phyloP scores from a whole-genome alignment of 805 yeast species.

The Kodamaea neixiangensis region DNA sequence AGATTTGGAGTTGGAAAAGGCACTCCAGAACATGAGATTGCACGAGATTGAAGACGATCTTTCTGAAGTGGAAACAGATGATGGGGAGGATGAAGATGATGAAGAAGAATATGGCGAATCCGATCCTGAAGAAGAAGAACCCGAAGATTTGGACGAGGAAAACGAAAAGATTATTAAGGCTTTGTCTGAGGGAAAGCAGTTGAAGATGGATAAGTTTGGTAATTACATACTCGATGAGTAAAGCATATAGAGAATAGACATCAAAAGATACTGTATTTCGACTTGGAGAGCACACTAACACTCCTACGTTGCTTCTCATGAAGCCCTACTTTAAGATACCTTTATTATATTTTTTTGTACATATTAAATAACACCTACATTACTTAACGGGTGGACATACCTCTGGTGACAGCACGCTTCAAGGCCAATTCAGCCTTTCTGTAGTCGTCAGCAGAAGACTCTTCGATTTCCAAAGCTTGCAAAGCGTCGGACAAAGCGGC shows the following conservation, averaged over 20 bases:
- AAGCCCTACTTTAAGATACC: not conserved
- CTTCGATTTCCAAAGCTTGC: constrained; percentile 97
- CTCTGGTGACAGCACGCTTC: constrained; percentile 99
- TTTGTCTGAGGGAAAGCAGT: constrained; percentile 59
- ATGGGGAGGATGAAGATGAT: constrained; percentile 32
- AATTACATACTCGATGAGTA: constrained; percentile 67
- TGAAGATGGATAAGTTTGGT: constrained; percentile 81
- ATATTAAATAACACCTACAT: constrained; percentile 13
- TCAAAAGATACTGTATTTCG: too few species aligned
- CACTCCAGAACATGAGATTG: constrained; percentile 67
- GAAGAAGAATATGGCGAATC: constrained; percentile 36
- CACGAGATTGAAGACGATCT: constrained; percentile 26
- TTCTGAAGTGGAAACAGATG: constrained; percentile 22
- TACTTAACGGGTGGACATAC: constrained; percentile 90
- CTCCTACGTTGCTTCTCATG: not conserved
- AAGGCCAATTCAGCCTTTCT: constrained; percentile 99
- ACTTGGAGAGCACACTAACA: not conserved
- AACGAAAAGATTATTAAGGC: constrained; percentile 69
- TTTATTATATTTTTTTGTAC: constrained; percentile 9
- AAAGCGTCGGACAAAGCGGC: constrained; percentile 96
- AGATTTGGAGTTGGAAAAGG: constrained; percentile 70
- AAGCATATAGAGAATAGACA: not conserved
- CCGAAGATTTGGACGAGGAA: constrained; percentile 34
- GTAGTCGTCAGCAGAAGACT: constrained; percentile 92
- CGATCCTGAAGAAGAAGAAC: constrained; percentile 36